Conservation (phyloP, 1,284 basidiomycete species). For the Anthracocystis walkeri region DNA sequence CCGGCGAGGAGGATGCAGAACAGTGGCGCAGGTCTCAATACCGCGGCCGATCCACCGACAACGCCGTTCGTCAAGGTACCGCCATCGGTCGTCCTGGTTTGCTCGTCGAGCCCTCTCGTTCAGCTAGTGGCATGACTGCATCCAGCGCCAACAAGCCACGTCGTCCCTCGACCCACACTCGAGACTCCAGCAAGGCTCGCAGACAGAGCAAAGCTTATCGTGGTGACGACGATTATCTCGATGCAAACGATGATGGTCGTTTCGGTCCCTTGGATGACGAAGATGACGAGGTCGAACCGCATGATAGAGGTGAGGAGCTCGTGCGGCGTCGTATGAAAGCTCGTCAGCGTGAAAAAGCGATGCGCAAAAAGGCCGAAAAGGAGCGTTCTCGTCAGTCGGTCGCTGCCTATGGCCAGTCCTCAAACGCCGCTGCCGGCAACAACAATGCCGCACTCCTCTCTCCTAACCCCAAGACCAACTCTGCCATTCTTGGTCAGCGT, state of each 20-base stretch:
- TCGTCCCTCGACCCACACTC: slow-evolving; percentile 28
- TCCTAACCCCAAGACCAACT: slow-evolving; percentile 31
- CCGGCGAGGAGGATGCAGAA: slow-evolving; percentile 49
- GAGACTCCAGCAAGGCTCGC: slow-evolving; percentile 45
- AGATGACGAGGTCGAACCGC: slow-evolving; percentile 72
- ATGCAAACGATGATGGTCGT: slow-evolving; percentile 43
- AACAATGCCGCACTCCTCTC: slow-evolving; percentile 28
- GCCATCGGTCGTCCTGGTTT: slow-evolving; percentile 30
- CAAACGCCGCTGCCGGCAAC: not conserved
- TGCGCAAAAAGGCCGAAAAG: slow-evolving; percentile 68
- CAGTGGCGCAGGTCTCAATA: slow-evolving; percentile 28
- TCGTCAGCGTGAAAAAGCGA: slow-evolving; percentile 68
- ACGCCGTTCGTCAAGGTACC: slow-evolving; percentile 33
- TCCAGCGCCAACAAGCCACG: slow-evolving; percentile 28
- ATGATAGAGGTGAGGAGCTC: slow-evolving; percentile 74
- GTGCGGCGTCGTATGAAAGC: slow-evolving; percentile 73
- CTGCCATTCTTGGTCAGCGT: slow-evolving; percentile 30
- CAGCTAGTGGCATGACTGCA: slow-evolving; percentile 27
- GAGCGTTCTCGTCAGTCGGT: slow-evolving; percentile 38
- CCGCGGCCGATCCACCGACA: slow-evolving; percentile 34
- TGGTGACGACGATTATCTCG: slow-evolving; percentile 38
- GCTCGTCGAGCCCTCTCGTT: slow-evolving; percentile 40
- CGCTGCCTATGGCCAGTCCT: slow-evolving; percentile 13
- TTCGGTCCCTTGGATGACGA: slow-evolving; percentile 54
- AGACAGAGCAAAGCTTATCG: slow-evolving; percentile 38